phyloP scores from a whole-genome alignment of 345 rosid species.

The Cochlearia excelsa region DNA sequence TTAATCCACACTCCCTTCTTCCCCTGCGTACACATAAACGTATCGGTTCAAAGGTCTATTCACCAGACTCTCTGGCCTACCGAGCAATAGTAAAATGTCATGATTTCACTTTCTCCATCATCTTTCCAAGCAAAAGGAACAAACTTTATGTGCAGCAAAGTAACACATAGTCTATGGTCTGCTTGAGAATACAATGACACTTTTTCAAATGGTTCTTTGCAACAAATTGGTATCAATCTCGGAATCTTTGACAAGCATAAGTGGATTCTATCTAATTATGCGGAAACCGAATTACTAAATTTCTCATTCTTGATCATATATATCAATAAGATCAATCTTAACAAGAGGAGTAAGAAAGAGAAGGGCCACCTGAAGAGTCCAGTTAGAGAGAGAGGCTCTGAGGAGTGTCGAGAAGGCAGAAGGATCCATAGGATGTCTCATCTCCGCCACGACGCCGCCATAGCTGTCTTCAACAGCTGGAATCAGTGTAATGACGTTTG shows the following conservation, averaged over 20 bases:
- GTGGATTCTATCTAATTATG: neutral
- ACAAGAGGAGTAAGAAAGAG: neutral
- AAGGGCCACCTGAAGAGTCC: conserved; percentile 71
- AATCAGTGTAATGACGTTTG: conserved; percentile 34
- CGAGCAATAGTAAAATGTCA: no score
- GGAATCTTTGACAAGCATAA: neutral
- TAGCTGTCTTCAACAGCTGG: conserved; percentile 53
- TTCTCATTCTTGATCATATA: neutral
- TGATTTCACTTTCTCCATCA: neutral
- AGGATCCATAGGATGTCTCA: conserved; percentile 58
- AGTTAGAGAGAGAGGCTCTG: conserved; percentile 50
- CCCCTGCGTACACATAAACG: conserved; percentile 44
- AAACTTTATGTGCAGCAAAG: no score
- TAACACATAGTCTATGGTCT: no score
- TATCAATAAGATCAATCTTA: neutral
- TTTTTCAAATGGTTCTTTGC: conserved; percentile 15
- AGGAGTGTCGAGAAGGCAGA: conserved; percentile 53
- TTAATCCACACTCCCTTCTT: conserved; percentile 90
- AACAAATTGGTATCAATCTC: conserved; percentile 4
- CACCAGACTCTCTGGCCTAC: no score
- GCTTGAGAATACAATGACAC: neutral
- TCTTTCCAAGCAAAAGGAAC: no score
- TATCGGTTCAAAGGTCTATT: neutral
- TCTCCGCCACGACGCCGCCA: conserved; percentile 70
- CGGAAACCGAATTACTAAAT: neutral